Evolutionary conservation across 371 early-diverging fungal species (phyloP), one percentile per base, ranked within the genome.

Genomic region (Saksenaea vasiformis): DNA sequence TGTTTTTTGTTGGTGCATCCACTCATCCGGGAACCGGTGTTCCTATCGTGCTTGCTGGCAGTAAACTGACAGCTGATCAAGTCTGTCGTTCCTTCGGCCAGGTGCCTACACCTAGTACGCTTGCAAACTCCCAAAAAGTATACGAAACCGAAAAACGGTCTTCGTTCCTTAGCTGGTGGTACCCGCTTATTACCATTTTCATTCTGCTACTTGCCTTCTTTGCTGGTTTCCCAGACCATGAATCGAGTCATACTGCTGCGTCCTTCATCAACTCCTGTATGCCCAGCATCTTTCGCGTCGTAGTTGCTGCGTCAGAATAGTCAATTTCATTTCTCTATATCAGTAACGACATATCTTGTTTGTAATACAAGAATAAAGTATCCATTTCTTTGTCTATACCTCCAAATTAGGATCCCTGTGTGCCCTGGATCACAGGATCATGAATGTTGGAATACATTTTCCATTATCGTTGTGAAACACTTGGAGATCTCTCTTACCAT

Each of bases 11-110:
- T 34, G 89, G 87, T 54, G 84, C 85, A 3, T 83, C 82, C 19
- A 85, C 89, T 1, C 87, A 89, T 67, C 89, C 89, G 5, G 89
- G 89, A 24, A 87, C 87, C 15, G 89, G 89, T 61, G 89, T 89
- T 7, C 89, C 89, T 9, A 84, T 89, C 53, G 86, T 89, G 0
- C 65, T 87, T 39, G 84, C 82, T 28, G 84, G 85, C 17, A 85
- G 87, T 57, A 80, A 81, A 55, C 54, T 86, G 15, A 83, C 85
- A 0, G 72, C 85, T 2, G 68, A 79, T 26, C 84, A 85, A 65
- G 75, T 82, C 35, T 70, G 72, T 58, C 47, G 70, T 26, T 67
- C 74, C 31, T 78, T 82, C 39, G 70, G 70, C 14, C 54, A 70
- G 39, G 47, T 11, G 4, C 71, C 74, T 15, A 56, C 57, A n/a